Percentiles rank a stretch among this genome's conserved stretches.
phyloP scores from a whole-genome alignment of 148 eudicot genomes.

The Silene uniflora region DNA sequence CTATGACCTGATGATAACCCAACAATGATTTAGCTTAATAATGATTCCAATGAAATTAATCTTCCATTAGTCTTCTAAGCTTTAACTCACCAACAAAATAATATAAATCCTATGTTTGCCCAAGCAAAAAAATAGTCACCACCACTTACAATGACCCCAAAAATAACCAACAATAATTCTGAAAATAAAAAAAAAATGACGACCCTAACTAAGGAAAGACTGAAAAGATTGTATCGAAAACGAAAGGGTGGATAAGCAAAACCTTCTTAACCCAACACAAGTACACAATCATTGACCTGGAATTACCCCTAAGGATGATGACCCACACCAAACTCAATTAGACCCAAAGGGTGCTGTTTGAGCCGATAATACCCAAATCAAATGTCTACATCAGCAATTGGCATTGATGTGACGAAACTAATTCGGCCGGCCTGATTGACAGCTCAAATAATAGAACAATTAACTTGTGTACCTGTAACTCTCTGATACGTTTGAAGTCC shows the following conservation, averaged over 20 bases:
- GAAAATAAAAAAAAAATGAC: not conserved
- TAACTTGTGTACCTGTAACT: constrained; percentile 50
- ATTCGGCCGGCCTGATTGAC: not conserved
- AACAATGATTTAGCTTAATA: not conserved
- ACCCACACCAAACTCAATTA: too few species aligned
- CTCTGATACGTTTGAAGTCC: constrained; percentile 75
- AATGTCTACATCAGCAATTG: too few species aligned
- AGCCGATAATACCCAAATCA: too few species aligned
- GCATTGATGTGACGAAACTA: not conserved
- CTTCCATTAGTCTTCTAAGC: not conserved
- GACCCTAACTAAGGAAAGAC: not conserved
- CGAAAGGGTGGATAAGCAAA: not conserved
- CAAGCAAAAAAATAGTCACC: not conserved
- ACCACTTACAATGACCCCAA: not conserved
- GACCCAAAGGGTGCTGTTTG: too few species aligned
- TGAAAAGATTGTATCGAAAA: not conserved
- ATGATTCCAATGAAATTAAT: not conserved
- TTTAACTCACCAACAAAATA: too few species aligned
- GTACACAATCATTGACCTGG: too few species aligned
- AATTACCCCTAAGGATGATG: too few species aligned
- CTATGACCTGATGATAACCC: not conserved
- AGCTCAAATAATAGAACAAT: constrained; percentile 10
- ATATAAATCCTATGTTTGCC: not conserved
- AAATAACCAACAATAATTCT: not conserved
- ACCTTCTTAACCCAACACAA: not conserved